phyloP scores from a whole-genome alignment of 108 stramenopile species.

The Skeletonema tropicum region DNA sequence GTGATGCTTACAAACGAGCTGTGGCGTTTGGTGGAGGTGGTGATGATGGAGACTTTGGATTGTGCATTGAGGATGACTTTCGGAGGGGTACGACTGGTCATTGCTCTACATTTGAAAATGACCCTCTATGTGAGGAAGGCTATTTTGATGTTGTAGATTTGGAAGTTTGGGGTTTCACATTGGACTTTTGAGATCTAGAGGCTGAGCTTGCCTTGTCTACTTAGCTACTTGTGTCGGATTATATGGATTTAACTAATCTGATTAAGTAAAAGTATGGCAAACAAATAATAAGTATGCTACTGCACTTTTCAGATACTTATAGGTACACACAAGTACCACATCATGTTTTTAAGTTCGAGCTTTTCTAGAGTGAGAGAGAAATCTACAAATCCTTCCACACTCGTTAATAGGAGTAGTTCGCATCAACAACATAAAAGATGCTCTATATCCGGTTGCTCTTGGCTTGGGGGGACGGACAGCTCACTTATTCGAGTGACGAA shows the following conservation, averaged over 20 bases:
- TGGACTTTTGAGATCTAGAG: slow-evolving; percentile 33
- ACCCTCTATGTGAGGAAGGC: slow-evolving; percentile 65
- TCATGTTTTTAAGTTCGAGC: too few relatives aligned
- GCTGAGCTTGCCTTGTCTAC: background rate
- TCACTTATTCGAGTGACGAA: too few relatives aligned
- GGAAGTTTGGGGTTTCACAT: slow-evolving; percentile 74
- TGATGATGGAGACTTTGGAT: slow-evolving; percentile 83
- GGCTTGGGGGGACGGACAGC: too few relatives aligned
- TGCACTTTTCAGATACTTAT: too few relatives aligned
- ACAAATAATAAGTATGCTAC: too few relatives aligned
- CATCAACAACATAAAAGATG: too few relatives aligned
- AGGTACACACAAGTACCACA: too few relatives aligned
- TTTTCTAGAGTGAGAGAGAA: too few relatives aligned
- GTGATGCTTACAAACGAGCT: slow-evolving; percentile 60
- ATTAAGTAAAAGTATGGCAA: background rate
- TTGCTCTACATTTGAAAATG: slow-evolving; percentile 90
- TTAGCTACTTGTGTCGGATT: background rate
- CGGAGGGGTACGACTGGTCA: slow-evolving; percentile 78
- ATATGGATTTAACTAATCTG: background rate
- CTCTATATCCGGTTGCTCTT: too few relatives aligned
- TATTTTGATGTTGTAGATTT: slow-evolving; percentile 76
- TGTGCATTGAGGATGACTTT: slow-evolving; percentile 89
- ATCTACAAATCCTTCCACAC: too few relatives aligned
- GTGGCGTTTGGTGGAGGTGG: slow-evolving; percentile 91
- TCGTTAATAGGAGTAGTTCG: too few relatives aligned